These are phyloP conservation scores for Leptodermis oblonga DNA, from an alignment of 257 asterid species.

Conservation along the genomic window DNA sequence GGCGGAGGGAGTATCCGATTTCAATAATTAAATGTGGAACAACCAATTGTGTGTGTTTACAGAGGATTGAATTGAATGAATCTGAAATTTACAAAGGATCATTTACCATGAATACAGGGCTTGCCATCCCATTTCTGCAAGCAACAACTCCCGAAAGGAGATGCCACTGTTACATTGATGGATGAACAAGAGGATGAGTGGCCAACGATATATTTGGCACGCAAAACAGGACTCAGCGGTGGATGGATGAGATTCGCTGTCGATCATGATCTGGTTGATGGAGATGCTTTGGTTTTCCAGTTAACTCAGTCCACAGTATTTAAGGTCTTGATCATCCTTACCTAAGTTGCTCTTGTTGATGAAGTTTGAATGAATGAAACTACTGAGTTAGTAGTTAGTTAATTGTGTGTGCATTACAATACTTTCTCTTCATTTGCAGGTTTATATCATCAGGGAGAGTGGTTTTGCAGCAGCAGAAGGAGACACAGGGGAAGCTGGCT, in stretches of 20 bases:
- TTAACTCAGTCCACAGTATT: constrained; percentile 46
- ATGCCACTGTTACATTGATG: constrained; percentile 47
- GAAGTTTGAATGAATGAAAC: background rate
- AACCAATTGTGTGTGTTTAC: background rate
- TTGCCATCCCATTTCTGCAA: constrained; percentile 58
- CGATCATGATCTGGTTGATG: constrained; percentile 79
- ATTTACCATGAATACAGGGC: constrained; percentile 64
- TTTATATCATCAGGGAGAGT: constrained; percentile 15
- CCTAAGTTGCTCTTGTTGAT: background rate
- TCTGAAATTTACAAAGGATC: background rate
- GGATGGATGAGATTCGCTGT: constrained; percentile 88
- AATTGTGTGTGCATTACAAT: background rate
- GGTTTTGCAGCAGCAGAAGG: background rate
- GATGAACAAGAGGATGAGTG: constrained; percentile 73
- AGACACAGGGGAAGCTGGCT: background rate
- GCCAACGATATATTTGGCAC: constrained; percentile 60
- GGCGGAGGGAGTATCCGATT: background rate
- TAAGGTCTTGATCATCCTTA: constrained; percentile 34
- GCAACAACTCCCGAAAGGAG: constrained; percentile 51
- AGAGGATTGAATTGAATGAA: background rate
- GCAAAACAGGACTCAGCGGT: constrained; percentile 80
- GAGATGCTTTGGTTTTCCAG: constrained; percentile 81
- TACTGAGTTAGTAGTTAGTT: too few relatives aligned
- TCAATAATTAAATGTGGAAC: background rate
- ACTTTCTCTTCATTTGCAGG: constrained; percentile 11